These are phyloP conservation scores for Torulaspora pretoriensis DNA, from an alignment of 1,139 yeast genomes.

Conservation along the genomic window DNA sequence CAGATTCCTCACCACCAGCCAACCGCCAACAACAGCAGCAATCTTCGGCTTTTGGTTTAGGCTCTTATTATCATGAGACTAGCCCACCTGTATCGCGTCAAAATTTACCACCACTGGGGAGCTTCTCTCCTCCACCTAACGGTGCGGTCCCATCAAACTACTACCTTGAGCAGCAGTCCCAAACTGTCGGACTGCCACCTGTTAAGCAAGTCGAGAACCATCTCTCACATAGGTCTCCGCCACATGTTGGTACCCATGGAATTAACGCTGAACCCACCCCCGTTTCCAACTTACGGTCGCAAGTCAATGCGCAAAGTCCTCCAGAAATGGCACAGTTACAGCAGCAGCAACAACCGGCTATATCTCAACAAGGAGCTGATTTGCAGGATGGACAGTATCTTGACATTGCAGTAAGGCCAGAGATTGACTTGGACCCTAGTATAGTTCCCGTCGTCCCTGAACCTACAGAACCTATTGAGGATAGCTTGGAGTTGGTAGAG, in stretches of 20 bases:
- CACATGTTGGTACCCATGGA: slow-evolving; percentile 21
- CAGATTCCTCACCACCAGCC: slow-evolving; percentile 61
- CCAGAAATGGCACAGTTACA: slow-evolving; percentile 13
- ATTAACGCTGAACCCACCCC: slow-evolving; percentile 36
- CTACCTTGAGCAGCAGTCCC: slow-evolving; percentile 14
- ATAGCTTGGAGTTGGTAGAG: slow-evolving; percentile 63
- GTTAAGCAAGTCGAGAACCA: slow-evolving; percentile 16
- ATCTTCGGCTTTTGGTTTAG: slow-evolving; percentile 16
- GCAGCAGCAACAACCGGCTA: slow-evolving; percentile 18
- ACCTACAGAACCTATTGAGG: slow-evolving; percentile 68
- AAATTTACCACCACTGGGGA: slow-evolving; percentile 93
- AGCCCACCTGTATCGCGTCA: slow-evolving; percentile 22
- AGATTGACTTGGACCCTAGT: slow-evolving; percentile 53
- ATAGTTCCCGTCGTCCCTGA: slow-evolving; percentile 83
- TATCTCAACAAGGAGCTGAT: slow-evolving; percentile 8
- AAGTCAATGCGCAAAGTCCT: slow-evolving; percentile 12
- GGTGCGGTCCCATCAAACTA: slow-evolving; percentile 23
- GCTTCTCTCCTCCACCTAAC: slow-evolving; percentile 74
- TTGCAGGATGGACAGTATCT: slow-evolving; percentile 39
- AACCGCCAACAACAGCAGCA: slow-evolving; percentile 19
- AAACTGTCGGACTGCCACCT: slow-evolving; percentile 12
- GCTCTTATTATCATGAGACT: slow-evolving; percentile 16
- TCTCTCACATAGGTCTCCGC: slow-evolving; percentile 8
- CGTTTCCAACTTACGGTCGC: slow-evolving; percentile 38
- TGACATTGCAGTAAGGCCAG: slow-evolving; percentile 52